Conservation (phyloP, 306 rosid genomes). For the Bauhinia variegata region DNA sequence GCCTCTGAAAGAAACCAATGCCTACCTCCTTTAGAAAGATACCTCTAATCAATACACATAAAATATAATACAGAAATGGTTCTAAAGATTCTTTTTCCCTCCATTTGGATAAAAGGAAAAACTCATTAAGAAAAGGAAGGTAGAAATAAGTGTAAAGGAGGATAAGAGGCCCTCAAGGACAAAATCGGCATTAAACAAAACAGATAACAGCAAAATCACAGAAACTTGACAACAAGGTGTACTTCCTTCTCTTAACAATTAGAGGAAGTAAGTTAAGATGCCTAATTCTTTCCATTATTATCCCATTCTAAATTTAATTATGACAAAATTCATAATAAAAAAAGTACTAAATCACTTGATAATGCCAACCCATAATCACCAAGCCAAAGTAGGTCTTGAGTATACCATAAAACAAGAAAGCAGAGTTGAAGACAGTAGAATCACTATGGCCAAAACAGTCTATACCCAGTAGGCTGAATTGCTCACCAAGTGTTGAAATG, state of each 20-base stretch:
- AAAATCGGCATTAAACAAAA: no score
- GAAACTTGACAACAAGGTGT: neutral
- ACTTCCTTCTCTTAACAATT: slow-evolving; percentile 1
- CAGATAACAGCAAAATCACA: neutral
- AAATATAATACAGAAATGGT: neutral
- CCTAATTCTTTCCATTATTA: neutral
- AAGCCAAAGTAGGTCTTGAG: neutral
- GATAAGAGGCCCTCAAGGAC: neutral
- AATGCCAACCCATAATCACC: neutral
- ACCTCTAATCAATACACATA: neutral
- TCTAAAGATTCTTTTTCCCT: neutral
- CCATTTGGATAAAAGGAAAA: no score
- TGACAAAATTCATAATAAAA: slow-evolving; percentile 1
- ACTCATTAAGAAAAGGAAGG: neutral
- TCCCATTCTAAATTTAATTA: neutral
- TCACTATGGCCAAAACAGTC: neutral
- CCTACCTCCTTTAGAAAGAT: slow-evolving; percentile 3
- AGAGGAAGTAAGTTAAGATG: neutral
- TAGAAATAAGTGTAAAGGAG: neutral
- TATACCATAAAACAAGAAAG: neutral
- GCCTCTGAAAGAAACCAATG: neutral
- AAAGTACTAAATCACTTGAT: slow-evolving; percentile 11
- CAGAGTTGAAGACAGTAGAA: neutral
- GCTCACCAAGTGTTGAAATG: neutral
- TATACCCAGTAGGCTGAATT: neutral